Percentiles rank a stretch among this genome's conserved stretches.
Conservation (phyloP, 352 stramenopile genomes). For the Hyaloperonospora arabidopsidis region DNA sequence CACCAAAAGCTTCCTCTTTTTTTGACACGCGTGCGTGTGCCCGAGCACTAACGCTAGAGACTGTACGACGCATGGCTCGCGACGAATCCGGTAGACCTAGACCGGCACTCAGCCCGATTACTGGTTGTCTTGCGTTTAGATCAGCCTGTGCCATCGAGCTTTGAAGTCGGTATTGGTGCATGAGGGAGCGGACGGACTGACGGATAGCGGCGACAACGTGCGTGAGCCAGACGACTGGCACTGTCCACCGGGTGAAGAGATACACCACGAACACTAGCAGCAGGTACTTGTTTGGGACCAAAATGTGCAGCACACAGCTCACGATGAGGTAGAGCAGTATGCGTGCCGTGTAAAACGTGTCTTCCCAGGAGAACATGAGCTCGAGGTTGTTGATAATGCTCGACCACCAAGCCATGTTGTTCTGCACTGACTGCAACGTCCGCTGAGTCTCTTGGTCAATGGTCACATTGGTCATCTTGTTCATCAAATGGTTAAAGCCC, state of each 20-base stretch:
- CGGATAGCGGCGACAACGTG: constrained; percentile 60
- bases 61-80: constrained; percentile 38
- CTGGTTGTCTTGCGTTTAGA: constrained; percentile 25
- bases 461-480: constrained; percentile 84
- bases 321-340: constrained; percentile 77
- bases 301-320: constrained; percentile 77
- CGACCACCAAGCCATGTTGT: constrained; percentile 86
- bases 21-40: constrained; percentile 70
- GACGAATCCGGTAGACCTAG: constrained; percentile 32
- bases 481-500: constrained; percentile 83
- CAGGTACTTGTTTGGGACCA: constrained; percentile 81
- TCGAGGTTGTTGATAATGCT: constrained; percentile 76
- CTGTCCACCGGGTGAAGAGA: constrained; percentile 74
- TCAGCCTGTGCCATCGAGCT: constrained; percentile 58
- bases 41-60: constrained; percentile 52
- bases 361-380: constrained; percentile 85
- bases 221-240: constrained; percentile 69
- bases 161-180: constrained; percentile 71
- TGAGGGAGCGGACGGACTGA: constrained; percentile 54
- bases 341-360: constrained; percentile 79
- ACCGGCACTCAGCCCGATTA: constrained; percentile 30
- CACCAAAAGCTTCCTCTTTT: constrained; percentile 80
- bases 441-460: constrained; percentile 78
- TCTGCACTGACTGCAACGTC: constrained; percentile 79
- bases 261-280: constrained; percentile 69